phyloP scores from a whole-genome alignment of 1,284 basidiomycete species.

The Kalmanozyma brasiliensis region DNA sequence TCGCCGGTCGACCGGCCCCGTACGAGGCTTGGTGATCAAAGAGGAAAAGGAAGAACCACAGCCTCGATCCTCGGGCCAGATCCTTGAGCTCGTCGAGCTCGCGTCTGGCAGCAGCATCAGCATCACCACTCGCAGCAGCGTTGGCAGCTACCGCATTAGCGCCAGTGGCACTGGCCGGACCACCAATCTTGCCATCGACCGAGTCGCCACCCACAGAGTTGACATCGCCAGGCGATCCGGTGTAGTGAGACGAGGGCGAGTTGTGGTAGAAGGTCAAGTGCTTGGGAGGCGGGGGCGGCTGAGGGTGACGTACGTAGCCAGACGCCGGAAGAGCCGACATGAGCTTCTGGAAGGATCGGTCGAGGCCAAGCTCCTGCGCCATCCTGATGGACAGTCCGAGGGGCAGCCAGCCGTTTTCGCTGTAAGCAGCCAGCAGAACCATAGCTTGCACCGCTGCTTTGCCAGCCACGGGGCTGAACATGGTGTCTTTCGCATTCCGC shows the following conservation, averaged over 20 bases:
- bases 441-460: constrained; percentile 96
- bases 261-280: constrained; percentile 46
- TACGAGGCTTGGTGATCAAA: constrained; percentile 85
- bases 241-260: constrained; percentile 73
- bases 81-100: constrained; percentile 43
- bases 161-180: constrained; percentile 8
- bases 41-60: constrained; percentile 94
- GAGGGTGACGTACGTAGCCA: constrained; percentile 27
- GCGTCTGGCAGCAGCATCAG: constrained; percentile 19
- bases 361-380: constrained; percentile 90
- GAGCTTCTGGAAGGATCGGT: constrained; percentile 88
- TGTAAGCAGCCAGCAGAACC: constrained; percentile 89
- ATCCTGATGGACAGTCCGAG: constrained; percentile 92
- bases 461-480: constrained; percentile 88
- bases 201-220: constrained; percentile 28
- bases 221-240: constrained; percentile 35
- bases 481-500: constrained; percentile 87
- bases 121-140: constrained; percentile 18
- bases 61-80: constrained; percentile 73
- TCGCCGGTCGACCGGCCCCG: constrained; percentile 87
- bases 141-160: constrained; percentile 25
- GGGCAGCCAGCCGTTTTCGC: constrained; percentile 91
- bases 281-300: constrained; percentile 23
- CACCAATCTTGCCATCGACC: constrained; percentile 20
- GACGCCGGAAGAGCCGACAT: constrained; percentile 61